Base-by-base conservation (phyloP, 208 protist genomes). In the Leishmania arabica region DNA sequence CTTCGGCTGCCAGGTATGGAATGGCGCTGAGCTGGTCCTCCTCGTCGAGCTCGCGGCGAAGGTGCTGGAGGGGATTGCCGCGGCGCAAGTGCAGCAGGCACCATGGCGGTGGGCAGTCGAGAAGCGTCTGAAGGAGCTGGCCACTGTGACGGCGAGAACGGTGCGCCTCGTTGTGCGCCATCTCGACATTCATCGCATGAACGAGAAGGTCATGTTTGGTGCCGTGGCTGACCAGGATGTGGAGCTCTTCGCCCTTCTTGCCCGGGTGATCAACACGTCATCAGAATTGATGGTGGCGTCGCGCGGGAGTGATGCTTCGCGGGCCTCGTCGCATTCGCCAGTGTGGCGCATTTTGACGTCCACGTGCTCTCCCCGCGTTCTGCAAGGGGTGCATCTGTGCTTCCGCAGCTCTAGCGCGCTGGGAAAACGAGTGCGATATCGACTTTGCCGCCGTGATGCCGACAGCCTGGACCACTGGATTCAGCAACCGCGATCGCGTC, bases 381-480 rank as follows among this genome's bases (percentile, higher is more conserved):
- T 81, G 2, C 69, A 75, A 27, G 72, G 76, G 0, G 71, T 93
- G 6, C 84, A 85, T 5, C 58, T 82, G 31, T 95, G 78, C 77
- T 92, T 84, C 73, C 54, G 56, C 66, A 51, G 75, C 40, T 64
- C 42, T 49, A 90, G 78, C 70, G 64, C 77, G 1, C 83, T 95
- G 15, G 84, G 90, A 19, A 88, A 80, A 42, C 89, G 90, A 3
- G 82, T 95, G 9, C 84, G 86, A 27, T 53, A 74, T 17, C 75
- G 81, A 7, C 66, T 95, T 58, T 80, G 68, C 34, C 78, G 84
- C 27, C 81, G 83, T 40, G 88, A 92, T 56, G 73, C 66, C 65
- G 31, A 83, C 47, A 80, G 85, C 34, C 73, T 93, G 3, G 80
- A 92, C 21, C 40, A 31, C 75, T 91, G 51, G 70, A 77, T 77